Base-by-base conservation (phyloP, 371 early-diverging fungal genomes). In the Capillidium rhysosporum region DNA sequence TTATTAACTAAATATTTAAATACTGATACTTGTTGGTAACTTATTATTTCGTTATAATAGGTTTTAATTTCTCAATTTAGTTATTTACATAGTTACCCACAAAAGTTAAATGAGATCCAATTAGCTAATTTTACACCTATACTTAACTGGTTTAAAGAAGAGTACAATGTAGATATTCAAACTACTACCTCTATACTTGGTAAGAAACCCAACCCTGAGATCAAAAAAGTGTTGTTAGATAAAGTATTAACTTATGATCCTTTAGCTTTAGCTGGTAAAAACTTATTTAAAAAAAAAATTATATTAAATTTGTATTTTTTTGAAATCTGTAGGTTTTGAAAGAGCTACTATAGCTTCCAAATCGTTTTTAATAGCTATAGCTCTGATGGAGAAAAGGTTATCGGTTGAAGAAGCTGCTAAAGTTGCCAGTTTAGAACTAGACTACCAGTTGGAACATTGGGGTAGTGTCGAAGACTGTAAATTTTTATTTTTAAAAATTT, bases 281-380 rank as follows among this genome's bases (percentile, higher is more conserved):
- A 26, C 21, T 1, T 20, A 29, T 21, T 20, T 26, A 1, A 5
- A 2, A 25, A 39, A 24, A 20, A 25, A 16, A 1, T 18, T 2
- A 41, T 21, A n/a, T 41, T 1, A 2, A 21, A 24, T 31, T 20
- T 28, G 41, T 54, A 54, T 18, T 12, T 3, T 16, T 44, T 7
- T 30, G 30, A 18, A 24, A 65, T 28, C 31, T 47, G 5, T 61
- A 69, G 91, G 88, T 1, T 88, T 95, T 62, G 96, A 95, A 62
- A 75, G 80, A 59, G 87, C 86, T 1, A 82, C 83, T 0, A 71
- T 92, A 74, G 69, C 77, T 10, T 76, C 89, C 56, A 94, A 92
- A 68, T 89, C 90, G 38, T 86, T 89, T 67, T 67, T 94, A 58
- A 82, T 92, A 52, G 88, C 78, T 0, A 64, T 92, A 34, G 89